Percentiles rank a stretch among this genome's conserved stretches.
phyloP scores from a whole-genome alignment of 306 rosid genomes.

The Vigna nakashimae region DNA sequence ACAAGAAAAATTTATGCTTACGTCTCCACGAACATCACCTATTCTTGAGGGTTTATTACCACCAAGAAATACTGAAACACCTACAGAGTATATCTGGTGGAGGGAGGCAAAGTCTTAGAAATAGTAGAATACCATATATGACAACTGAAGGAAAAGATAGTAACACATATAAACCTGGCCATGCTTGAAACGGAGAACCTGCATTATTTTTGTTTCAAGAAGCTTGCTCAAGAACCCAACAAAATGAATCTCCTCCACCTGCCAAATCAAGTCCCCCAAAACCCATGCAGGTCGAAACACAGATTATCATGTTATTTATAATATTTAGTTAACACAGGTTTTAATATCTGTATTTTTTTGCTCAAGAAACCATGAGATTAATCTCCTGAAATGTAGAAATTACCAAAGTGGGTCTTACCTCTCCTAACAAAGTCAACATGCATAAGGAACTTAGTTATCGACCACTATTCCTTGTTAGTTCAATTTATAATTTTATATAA shows the following conservation, averaged over 20 bases:
- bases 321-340: constrained; percentile 31
- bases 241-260: constrained; percentile 93
- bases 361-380: background rate
- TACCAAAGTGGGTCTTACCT: background rate
- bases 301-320: constrained; percentile 35
- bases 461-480: background rate
- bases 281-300: constrained; percentile 37
- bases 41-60: constrained; percentile 92
- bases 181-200: constrained; percentile 94
- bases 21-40: constrained; percentile 88
- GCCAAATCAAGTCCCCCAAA: constrained; percentile 45
- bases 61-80: constrained; percentile 93
- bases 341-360: background rate
- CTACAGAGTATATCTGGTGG: constrained; percentile 82
- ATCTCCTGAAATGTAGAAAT: too few species aligned
- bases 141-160: constrained; percentile 33
- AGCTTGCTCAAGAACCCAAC: constrained; percentile 94
- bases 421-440: background rate
- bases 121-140: constrained; percentile 37
- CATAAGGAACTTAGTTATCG: background rate
- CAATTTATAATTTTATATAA: background rate
- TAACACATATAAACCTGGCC: constrained; percentile 71
- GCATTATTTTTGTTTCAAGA: constrained; percentile 90
- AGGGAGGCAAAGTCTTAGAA: constrained; percentile 47
- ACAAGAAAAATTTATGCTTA: constrained; percentile 88